Percentiles rank a stretch among this genome's conserved stretches.
phyloP scores from a whole-genome alignment of 345 rosid species.

The Brassica juncea region DNA sequence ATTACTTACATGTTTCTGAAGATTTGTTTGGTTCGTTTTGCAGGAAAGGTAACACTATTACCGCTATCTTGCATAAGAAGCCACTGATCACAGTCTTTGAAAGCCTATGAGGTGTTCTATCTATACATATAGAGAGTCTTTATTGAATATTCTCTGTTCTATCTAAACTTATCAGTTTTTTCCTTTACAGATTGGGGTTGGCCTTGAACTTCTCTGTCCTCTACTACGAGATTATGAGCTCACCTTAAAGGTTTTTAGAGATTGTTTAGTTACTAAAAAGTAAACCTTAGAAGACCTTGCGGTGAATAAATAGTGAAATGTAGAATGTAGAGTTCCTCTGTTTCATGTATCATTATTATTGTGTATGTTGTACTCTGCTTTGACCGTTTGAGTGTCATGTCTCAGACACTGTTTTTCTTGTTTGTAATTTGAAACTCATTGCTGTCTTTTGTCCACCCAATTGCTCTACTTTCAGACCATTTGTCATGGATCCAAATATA shows the following conservation, averaged over 20 bases:
- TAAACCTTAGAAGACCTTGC: slow-evolving; percentile 2
- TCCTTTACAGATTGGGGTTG: slow-evolving; percentile 41
- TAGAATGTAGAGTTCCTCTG: slow-evolving; percentile 13
- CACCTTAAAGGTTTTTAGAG: slow-evolving; percentile 61
- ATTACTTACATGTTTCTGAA: background rate
- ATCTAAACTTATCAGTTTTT: background rate
- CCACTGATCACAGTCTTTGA: slow-evolving; percentile 59
- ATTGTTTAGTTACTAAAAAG: background rate
- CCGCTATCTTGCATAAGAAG: slow-evolving; percentile 61
- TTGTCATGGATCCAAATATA: background rate
- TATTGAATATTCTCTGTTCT: background rate
- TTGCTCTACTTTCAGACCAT: background rate
- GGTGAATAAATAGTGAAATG: slow-evolving; percentile 31
- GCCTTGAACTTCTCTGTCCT: slow-evolving; percentile 73
- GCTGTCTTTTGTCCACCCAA: background rate
- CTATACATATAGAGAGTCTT: background rate
- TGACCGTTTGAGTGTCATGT: slow-evolving; percentile 25
- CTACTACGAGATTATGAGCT: slow-evolving; percentile 71
- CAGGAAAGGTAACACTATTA: slow-evolving; percentile 77
- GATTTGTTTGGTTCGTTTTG: slow-evolving; percentile 18
- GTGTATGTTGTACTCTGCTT: slow-evolving; percentile 31
- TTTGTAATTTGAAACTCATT: slow-evolving; percentile 18
- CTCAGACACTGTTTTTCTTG: background rate
- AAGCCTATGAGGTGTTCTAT: slow-evolving; percentile 61
- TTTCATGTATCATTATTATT: slow-evolving; percentile 20